These are phyloP conservation scores for Barbatosphaeria neglecta DNA, from an alignment of 495 filamentous ascomycete genomes.

Conservation along the genomic window DNA sequence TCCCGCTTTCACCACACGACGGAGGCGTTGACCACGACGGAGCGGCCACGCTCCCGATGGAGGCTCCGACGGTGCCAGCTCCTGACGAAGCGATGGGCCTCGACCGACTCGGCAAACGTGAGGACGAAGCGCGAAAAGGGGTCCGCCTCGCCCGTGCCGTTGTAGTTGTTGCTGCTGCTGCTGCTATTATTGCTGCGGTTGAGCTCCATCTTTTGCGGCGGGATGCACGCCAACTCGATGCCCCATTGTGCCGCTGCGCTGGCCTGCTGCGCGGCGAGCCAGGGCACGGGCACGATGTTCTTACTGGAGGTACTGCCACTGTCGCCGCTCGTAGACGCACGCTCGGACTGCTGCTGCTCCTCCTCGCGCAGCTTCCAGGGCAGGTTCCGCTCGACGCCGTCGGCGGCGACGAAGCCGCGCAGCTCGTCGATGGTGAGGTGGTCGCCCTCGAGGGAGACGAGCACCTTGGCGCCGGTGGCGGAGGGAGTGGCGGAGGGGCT, in stretches of 20 bases:
- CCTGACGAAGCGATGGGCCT: slow-evolving; percentile 46
- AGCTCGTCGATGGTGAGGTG: slow-evolving; percentile 11
- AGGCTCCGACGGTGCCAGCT: slow-evolving; percentile 36
- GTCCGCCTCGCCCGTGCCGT: neutral
- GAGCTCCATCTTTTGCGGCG: neutral
- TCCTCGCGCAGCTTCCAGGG: slow-evolving; percentile 25
- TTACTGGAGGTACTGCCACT: too few relatives aligned
- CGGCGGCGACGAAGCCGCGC: slow-evolving; percentile 23
- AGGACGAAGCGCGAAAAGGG: slow-evolving; percentile 33
- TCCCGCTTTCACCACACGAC: neutral
- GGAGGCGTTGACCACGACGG: neutral
- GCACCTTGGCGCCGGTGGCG: slow-evolving; percentile 14
- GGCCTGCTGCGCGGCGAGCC: neutral
- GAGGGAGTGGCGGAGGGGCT: neutral
- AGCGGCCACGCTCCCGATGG: neutral
- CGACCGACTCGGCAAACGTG: slow-evolving; percentile 30
- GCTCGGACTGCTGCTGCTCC: too few relatives aligned
- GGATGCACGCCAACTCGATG: neutral
- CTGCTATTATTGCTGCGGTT: neutral
- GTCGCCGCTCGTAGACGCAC: too few relatives aligned
- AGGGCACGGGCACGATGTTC: too few relatives aligned
- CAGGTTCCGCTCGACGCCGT: slow-evolving; percentile 28
- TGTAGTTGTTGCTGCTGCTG: neutral
- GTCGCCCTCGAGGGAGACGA: slow-evolving; percentile 29
- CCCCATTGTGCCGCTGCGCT: neutral